Evolutionary conservation across 345 rosid species (phyloP).

Genomic region (Brassica carinata): DNA sequence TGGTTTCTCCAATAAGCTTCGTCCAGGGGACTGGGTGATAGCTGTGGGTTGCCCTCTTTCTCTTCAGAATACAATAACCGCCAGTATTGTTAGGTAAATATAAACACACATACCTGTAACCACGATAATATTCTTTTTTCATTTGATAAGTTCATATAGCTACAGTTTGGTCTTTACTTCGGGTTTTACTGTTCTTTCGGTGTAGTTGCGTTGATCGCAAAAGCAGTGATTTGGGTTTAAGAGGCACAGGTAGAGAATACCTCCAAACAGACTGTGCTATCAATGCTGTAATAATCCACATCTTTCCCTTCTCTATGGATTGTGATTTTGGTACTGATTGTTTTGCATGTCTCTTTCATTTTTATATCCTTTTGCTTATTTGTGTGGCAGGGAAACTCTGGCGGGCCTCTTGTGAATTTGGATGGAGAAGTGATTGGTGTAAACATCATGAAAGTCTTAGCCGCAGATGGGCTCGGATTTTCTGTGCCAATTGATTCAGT

Average conservation of each 20-base stretch:
- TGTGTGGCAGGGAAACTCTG: conserved; percentile 79
- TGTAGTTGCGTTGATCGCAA: conserved; percentile 87
- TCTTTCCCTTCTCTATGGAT: not conserved
- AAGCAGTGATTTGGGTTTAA: conserved; percentile 93
- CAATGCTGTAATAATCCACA: conserved; percentile 70
- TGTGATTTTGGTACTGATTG: not conserved
- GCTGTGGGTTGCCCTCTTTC: conserved; percentile 94
- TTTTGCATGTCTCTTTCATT: not conserved
- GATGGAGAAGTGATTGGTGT: conserved; percentile 94
- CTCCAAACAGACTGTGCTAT: conserved; percentile 88
- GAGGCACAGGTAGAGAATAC: conserved; percentile 84
- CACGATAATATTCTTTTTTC: not conserved
- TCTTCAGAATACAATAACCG: conserved; percentile 90
- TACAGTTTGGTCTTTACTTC: not conserved
- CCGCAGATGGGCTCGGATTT: conserved; percentile 83
- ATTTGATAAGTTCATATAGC: conserved; percentile 11
- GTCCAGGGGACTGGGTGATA: conserved; percentile 95
- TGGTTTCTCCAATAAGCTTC: conserved; percentile 83
- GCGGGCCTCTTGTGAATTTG: conserved; percentile 88
- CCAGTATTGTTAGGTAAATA: conserved; percentile 83
- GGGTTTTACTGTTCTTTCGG: conserved; percentile 8
- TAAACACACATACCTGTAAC: not conserved
- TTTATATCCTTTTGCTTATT: not conserved
- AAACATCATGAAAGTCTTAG: conserved; percentile 76
- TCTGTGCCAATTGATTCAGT: conserved; percentile 84